These are phyloP conservation scores for Neckera pumila DNA, from an alignment of 225 moss, liverwort and hornwort species.

Conservation along the genomic window DNA sequence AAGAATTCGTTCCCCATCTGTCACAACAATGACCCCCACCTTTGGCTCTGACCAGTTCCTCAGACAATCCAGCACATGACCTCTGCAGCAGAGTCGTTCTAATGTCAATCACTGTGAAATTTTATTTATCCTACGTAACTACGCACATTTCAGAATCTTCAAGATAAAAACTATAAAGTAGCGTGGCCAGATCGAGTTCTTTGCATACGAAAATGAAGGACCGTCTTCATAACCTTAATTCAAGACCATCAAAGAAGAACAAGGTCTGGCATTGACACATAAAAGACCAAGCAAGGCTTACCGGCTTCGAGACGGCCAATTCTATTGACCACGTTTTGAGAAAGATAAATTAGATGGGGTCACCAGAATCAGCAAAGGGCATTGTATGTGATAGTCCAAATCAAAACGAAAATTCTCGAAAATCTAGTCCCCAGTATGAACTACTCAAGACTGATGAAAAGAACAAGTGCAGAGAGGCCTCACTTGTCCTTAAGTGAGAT, in stretches of 20 bases:
- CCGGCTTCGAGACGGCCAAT: too few relatives aligned
- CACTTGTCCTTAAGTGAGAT: slow-evolving; percentile 60
- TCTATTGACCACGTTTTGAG: neutral
- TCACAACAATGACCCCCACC: slow-evolving; percentile 70
- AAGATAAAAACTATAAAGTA: too few relatives aligned
- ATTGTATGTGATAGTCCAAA: neutral
- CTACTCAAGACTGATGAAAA: neutral
- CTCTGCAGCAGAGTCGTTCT: slow-evolving; percentile 11
- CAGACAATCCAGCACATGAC: slow-evolving; percentile 65
- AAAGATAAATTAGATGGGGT: neutral
- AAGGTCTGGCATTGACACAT: too few relatives aligned
- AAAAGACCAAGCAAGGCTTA: neutral
- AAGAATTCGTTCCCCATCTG: slow-evolving; percentile 76
- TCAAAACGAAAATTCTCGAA: neutral
- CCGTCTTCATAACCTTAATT: neutral
- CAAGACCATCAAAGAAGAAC: neutral
- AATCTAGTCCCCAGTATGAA: neutral
- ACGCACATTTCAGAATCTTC: neutral
- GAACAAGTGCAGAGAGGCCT: neutral
- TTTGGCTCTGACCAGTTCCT: slow-evolving; percentile 70
- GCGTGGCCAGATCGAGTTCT: neutral
- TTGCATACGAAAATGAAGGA: neutral
- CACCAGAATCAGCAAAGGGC: neutral
- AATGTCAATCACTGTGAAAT: neutral
- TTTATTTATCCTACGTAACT: neutral